Base-by-base conservation (phyloP, 345 rosid species). In the Heritiera littoralis region DNA sequence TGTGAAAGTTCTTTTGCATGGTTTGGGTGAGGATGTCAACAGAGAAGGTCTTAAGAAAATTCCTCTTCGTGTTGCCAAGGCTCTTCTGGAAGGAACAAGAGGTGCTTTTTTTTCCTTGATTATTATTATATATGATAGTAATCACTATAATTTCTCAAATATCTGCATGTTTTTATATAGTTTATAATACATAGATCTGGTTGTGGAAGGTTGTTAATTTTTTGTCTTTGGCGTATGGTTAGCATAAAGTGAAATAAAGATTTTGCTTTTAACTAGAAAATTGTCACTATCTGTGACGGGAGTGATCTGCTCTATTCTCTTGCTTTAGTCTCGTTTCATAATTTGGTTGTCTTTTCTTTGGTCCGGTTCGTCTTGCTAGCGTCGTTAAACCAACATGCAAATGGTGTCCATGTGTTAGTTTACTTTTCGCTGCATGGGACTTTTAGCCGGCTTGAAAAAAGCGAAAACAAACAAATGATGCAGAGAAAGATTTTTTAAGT, bases 41-140 rank as follows among this genome's bases (percentile, higher is more conserved):
- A 88, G 99, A 59, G 97, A 97, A 85, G 99, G 99, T 59, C 81
- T 97, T 77, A 92, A 81, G 81, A 97, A 88, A 86, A 97, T 98
- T 70, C 98, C 98, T 66, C 82, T 89, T 78, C 97, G 99, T 48
- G 98, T 97, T 48, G 97, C 99, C 66, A 94, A 93, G 84, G 97
- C 99, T 7, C 90, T 97, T 77, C 87, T 90, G 3, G 90, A 90
- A 80, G 98, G 91, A 67, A 97, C 97, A 74, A 87, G 78, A 93
- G 98, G 99, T 96, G 72, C 64, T 40, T 14, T 14, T 32, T 55
- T 48, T 51, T 48, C 15, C 41, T 4, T 20, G 9, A 45, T 64
- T 23, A 15, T 28, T 28, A 17, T 54, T 54, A 40, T 6, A 9
- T 48, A 58, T 78, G 3, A 14, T 59, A 65, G 11, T 66, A 14